A percentile compares a stretch with the other conserved stretches of the same genome.
Conservation (phyloP, 192 early-diverging fungal species). For the Lobosporangium transversale region DNA sequence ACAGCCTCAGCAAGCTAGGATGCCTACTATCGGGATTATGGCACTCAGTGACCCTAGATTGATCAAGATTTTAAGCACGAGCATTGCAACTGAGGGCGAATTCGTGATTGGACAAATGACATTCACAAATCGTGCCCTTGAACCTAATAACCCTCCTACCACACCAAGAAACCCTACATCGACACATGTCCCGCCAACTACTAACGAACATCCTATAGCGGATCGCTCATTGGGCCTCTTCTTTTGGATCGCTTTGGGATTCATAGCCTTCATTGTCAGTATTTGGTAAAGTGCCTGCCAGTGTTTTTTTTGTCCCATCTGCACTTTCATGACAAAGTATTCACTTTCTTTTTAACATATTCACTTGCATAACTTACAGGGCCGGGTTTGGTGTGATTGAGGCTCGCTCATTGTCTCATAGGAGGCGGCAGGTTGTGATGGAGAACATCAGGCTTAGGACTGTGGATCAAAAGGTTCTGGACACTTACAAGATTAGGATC, state of each 20-base stretch:
- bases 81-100: neutral
- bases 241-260: conserved; percentile 39
- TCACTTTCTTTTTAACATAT: neutral
- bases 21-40: conserved; percentile 16
- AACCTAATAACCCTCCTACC: conserved; percentile 1
- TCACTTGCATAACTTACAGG: conserved; percentile 15
- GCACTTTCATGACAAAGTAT: too few species aligned
- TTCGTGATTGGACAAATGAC: conserved; percentile 36
- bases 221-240: conserved; percentile 37
- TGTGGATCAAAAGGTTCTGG: conserved; percentile 34
- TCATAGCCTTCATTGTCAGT: conserved; percentile 37
- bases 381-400: conserved; percentile 44
- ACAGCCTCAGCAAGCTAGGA: neutral
- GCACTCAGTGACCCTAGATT: conserved; percentile 18
- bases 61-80: conserved; percentile 18
- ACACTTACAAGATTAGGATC: conserved; percentile 32
- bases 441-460: conserved; percentile 37
- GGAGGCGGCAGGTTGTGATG: conserved; percentile 25
- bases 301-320: neutral
- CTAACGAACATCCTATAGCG: neutral
- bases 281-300: conserved; percentile 24
- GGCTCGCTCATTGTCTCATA: conserved; percentile 21
- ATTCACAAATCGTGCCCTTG: conserved; percentile 17
- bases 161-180: neutral
- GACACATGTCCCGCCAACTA: neutral